Conservation (phyloP, 73 alveolate genomes). For the Paramecium biaurelia region DNA sequence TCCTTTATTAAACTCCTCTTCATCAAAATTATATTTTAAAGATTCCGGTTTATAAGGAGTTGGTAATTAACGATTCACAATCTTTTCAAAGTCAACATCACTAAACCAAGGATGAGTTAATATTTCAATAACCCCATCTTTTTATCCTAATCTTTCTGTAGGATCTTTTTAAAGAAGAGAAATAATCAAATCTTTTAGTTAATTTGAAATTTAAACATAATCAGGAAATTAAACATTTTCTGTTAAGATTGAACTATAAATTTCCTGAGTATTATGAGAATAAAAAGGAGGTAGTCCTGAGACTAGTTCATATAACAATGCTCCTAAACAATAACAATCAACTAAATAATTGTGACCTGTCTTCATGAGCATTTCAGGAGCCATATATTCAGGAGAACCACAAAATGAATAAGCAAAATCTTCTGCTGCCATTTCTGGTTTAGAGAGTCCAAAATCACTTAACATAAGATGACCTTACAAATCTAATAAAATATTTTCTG, state of each 20-base stretch:
- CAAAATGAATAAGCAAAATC: conserved; percentile 71
- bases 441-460: conserved; percentile 74
- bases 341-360: conserved; percentile 67
- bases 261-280: conserved; percentile 54
- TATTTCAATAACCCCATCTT: conserved; percentile 60
- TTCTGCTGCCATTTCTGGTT: conserved; percentile 58
- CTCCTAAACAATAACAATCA: conserved; percentile 76
- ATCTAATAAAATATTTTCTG: conserved; percentile 79
- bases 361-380: conserved; percentile 76
- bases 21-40: conserved; percentile 58
- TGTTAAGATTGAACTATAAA: conserved; percentile 59
- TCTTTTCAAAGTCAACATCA: conserved; percentile 44
- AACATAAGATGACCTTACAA: conserved; percentile 68
- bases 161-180: conserved; percentile 86
- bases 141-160: conserved; percentile 80
- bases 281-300: conserved; percentile 75
- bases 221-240: conserved; percentile 57
- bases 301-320: conserved; percentile 68
- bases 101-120: conserved; percentile 62
- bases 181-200: conserved; percentile 71
- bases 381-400: conserved; percentile 78
- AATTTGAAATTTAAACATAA: conserved; percentile 57
- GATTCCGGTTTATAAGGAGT: conserved; percentile 64
- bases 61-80: conserved; percentile 27
- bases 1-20: conserved; percentile 58